phyloP scores from a whole-genome alignment of 2,329 filamentous ascomycete genomes.

The Ophiostoma montium region DNA sequence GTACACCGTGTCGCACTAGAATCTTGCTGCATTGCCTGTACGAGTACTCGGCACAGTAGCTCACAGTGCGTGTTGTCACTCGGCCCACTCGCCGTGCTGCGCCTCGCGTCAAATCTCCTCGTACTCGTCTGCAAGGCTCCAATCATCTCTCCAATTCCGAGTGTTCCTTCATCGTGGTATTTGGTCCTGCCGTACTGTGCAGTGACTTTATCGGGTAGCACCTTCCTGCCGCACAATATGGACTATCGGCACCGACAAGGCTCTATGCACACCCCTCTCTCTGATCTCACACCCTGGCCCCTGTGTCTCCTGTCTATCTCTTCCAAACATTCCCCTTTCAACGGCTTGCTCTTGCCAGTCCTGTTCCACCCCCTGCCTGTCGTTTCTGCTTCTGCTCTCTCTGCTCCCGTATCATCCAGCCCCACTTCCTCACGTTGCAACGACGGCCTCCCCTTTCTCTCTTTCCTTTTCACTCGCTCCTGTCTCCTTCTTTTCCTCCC shows the following conservation, averaged over 20 bases:
- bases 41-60: background rate
- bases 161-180: slow-evolving; percentile 4
- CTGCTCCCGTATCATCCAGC: background rate
- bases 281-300: background rate
- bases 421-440: background rate
- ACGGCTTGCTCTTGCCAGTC: background rate
- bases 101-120: slow-evolving; percentile 14
- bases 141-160: slow-evolving; percentile 2
- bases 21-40: background rate
- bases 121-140: too few relatives aligned
- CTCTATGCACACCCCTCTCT: background rate
- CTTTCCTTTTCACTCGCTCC: background rate
- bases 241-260: background rate
- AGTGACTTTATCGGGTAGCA: background rate
- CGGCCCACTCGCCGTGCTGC: slow-evolving; percentile 7
- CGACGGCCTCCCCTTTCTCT: background rate
- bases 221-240: background rate
- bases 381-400: background rate
- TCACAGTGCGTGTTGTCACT: too few relatives aligned
- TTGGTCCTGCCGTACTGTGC: background rate
- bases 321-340: background rate
- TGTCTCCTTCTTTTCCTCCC: background rate
- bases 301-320: background rate
- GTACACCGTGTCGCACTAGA: background rate
- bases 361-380: background rate